These are phyloP conservation scores for Theileria orientalis DNA, from an alignment of 169 alveolate genomes.

Conservation along the genomic window DNA sequence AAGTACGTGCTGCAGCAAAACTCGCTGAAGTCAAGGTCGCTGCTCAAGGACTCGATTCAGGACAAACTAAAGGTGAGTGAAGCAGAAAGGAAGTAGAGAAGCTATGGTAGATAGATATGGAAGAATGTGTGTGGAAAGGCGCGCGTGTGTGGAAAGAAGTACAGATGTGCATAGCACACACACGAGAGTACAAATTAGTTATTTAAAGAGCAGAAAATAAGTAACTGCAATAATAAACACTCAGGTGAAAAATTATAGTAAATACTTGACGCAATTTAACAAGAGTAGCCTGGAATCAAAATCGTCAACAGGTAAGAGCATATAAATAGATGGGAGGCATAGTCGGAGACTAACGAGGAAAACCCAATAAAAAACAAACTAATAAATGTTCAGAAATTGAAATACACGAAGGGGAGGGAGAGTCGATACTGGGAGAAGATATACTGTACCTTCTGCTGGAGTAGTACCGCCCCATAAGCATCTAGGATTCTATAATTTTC, in stretches of 20 bases:
- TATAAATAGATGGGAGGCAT: neutral
- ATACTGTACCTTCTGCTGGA: constrained; percentile 53
- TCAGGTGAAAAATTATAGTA: constrained; percentile 20
- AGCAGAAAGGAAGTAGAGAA: neutral
- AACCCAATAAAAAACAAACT: no score
- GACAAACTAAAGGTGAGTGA: constrained; percentile 40
- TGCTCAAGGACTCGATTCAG: constrained; percentile 38
- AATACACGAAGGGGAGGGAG: constrained; percentile 33
- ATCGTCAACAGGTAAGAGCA: constrained; percentile 30
- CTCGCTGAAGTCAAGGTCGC: constrained; percentile 34
- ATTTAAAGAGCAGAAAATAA: neutral
- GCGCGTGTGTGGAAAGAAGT: no score
- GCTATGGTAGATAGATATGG: neutral
- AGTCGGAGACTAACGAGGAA: neutral
- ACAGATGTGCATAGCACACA: no score
- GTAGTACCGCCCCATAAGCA: constrained; percentile 44
- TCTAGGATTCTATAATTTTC: neutral
- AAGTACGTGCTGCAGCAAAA: constrained; percentile 29
- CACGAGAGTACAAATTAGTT: no score
- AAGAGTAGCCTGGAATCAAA: constrained; percentile 48
- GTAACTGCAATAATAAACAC: neutral
- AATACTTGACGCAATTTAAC: constrained; percentile 31
- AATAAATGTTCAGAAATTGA: constrained; percentile 18
- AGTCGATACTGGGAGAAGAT: constrained; percentile 40
- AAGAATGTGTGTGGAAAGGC: no score